Evolutionary conservation across 2,329 filamentous ascomycete species (phyloP), one percentile per base, ranked within the genome.

Genomic region (Pseudogymnoascus sp.): DNA sequence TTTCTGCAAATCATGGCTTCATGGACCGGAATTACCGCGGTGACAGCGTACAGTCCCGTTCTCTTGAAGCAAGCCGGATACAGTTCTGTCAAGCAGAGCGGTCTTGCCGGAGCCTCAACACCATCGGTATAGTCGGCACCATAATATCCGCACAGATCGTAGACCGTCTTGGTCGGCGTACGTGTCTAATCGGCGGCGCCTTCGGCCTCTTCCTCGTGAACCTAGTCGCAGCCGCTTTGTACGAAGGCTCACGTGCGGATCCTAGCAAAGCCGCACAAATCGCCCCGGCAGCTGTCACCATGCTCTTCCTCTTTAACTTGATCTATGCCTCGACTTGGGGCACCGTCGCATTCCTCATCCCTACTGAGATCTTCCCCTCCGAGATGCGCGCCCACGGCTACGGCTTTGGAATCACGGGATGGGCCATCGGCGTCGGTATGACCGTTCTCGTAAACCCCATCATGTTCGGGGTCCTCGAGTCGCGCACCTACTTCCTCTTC

Each of bases 351-450:
- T 82, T 80, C 77, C 72, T 80, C 2, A 82, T 81, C 68, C 75
- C 77, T 66, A 75, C 76, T 1, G 83, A 85, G 69, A 83, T 85
- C 63, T 85, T 82, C 72, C 78, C 82, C 1, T 80, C 77, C 14
- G 79, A 82, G 45, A 77, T 85, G 60, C 77, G 83, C 21, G 81
- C 83, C n/a, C 80, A 84, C 68, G 83, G 83, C 6, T 83, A 84
- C 68, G 81, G 81, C 6, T 84, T 85, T 65, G 80, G 80, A 16
- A 83, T 86, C 63, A 80, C 81, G 1, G 82, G 83, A 1, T 86
- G 83, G 83, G 82, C 83, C 16, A 77, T 83, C 63, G 83, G 82
- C 38, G 79, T 81, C 7, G 82, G 82, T 37, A 79, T 80, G 78
- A 83, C 81, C 1, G 76, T 76, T 1, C 73, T 83, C 55, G 77